Percentiles rank a stretch among this genome's conserved stretches.
These are phyloP conservation scores for Spiromastix sp. DNA, from an alignment of 2,329 filamentous ascomycete genomes.

Conservation along the genomic window DNA sequence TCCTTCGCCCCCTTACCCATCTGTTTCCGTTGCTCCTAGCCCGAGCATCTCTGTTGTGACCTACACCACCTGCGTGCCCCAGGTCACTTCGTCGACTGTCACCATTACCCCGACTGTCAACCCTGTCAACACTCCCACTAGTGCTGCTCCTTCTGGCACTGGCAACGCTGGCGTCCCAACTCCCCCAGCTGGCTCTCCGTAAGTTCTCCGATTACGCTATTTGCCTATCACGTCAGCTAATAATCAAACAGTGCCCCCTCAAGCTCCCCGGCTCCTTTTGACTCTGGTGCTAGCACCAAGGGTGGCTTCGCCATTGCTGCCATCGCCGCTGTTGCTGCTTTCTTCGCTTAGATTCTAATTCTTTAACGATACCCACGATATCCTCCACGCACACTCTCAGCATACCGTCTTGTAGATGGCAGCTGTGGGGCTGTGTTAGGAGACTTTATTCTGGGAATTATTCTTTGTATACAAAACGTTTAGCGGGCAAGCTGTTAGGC, in stretches of 20 bases:
- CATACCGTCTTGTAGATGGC: too few relatives aligned
- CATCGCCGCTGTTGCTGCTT: constrained; percentile 19
- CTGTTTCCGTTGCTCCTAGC: neutral
- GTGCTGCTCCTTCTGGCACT: constrained; percentile 6
- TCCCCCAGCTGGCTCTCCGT: constrained; percentile 4
- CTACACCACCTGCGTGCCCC: constrained; percentile 41
- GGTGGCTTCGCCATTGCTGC: constrained; percentile 19
- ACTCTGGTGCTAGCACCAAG: constrained; percentile 21
- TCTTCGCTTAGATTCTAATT: constrained; percentile 20
- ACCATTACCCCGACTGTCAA: constrained; percentile 8
- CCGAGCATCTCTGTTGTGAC: constrained; percentile 28
- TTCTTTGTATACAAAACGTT: too few relatives aligned
- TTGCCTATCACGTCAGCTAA: neutral
- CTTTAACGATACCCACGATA: constrained; percentile 13
- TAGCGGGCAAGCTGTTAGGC: too few relatives aligned
- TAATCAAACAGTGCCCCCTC: neutral
- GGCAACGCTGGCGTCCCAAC: constrained; percentile 4
- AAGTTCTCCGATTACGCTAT: constrained; percentile 1
- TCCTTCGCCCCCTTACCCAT: constrained; percentile 5
- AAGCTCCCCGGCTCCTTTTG: constrained; percentile 15
- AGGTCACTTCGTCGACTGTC: constrained; percentile 11
- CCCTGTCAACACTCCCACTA: constrained; percentile 7
- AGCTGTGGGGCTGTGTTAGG: too few relatives aligned
- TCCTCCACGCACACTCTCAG: constrained; percentile 6
- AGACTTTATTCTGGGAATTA: too few relatives aligned